phyloP scores from a whole-genome alignment of 345 rosid genomes.

The Heritiera fomes region DNA sequence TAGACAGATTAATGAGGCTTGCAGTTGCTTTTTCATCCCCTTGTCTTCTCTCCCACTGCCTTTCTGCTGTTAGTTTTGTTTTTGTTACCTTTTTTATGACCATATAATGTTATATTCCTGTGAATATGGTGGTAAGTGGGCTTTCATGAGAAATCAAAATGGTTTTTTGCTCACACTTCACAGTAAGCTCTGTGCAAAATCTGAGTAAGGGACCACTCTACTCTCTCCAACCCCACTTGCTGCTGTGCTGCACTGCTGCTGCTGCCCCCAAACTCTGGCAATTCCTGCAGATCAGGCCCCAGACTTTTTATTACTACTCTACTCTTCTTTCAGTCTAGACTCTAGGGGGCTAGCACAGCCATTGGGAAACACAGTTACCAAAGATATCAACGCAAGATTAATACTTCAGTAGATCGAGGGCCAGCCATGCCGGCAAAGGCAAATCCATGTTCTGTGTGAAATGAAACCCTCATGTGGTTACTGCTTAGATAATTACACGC shows the following conservation, averaged over 20 bases:
- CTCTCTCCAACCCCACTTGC: constrained; percentile 1
- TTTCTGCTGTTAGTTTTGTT: constrained; percentile 3
- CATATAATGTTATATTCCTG: constrained; percentile 8
- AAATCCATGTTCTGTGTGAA: neutral
- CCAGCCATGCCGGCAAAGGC: neutral
- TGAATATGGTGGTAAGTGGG: neutral
- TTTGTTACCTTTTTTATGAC: constrained; percentile 27
- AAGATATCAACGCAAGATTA: neutral
- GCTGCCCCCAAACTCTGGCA: constrained; percentile 9
- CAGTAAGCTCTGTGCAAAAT: neutral
- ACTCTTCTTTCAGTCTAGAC: neutral
- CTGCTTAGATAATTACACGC: constrained; percentile 17
- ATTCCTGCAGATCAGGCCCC: neutral
- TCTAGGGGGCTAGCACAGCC: neutral
- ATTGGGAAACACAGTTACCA: constrained; percentile 11
- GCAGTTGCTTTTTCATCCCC: constrained; percentile 13
- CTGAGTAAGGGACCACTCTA: neutral
- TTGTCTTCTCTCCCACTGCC: neutral
- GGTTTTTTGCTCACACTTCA: neutral
- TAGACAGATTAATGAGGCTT: constrained; percentile 5
- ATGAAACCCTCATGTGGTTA: constrained; percentile 10
- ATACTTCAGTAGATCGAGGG: neutral
- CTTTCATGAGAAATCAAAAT: neutral
- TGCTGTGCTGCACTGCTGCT: neutral
- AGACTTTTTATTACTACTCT: neutral